Percentiles rank a stretch among this genome's conserved stretches.
Evolutionary conservation across 2,329 filamentous ascomycete species (phyloP).

Genomic region (Didymella sp.): DNA sequence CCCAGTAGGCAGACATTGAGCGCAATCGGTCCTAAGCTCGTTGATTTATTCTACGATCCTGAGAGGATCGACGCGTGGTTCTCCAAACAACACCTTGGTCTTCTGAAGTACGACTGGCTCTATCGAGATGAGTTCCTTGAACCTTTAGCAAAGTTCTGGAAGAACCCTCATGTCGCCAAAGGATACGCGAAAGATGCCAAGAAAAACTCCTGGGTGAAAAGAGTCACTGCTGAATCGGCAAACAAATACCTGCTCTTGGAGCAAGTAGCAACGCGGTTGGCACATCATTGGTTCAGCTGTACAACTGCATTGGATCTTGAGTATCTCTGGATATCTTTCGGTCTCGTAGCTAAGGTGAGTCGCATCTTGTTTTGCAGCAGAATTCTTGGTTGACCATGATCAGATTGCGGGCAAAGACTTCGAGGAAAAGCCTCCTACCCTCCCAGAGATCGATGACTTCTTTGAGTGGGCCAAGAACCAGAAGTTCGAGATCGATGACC

Average conservation of each 20-base stretch:
- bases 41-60: slow-evolving; percentile 4
- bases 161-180: slow-evolving; percentile 19
- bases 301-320: not conserved
- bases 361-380: not conserved
- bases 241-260: not conserved
- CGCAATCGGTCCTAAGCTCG: not conserved
- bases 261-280: not conserved
- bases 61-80: slow-evolving; percentile 2
- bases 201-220: slow-evolving; percentile 15
- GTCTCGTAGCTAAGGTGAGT: not conserved
- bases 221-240: not conserved
- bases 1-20: slow-evolving; percentile 3
- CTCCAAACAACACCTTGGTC: not conserved
- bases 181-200: slow-evolving; percentile 14
- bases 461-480: not conserved
- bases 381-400: not conserved
- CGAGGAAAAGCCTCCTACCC: not conserved
- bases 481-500: not conserved
- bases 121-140: slow-evolving; percentile 5
- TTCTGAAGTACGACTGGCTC: slow-evolving; percentile 4
- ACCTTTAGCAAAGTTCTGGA: slow-evolving; percentile 11
- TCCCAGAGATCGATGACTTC: not conserved
- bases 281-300: not conserved
- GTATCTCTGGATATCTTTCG: not conserved
- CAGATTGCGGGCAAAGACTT: not conserved